Evolutionary conservation across 106 monocot genomes (phyloP).

Genomic region (Dendrobium catenatum): DNA sequence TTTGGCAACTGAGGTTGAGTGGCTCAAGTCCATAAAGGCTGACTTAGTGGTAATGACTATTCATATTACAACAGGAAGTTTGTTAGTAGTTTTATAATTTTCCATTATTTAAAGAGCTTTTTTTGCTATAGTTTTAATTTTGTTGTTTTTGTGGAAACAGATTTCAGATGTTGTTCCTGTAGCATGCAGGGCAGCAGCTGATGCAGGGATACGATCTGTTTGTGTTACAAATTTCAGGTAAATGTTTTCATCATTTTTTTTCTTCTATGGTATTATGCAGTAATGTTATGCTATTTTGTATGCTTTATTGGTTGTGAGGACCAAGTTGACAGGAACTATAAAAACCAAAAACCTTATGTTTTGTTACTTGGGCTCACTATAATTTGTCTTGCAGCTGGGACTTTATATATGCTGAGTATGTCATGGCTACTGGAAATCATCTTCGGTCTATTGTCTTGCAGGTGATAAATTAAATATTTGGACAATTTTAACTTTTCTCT

Average conservation of each 20-base stretch:
- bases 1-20: conserved; percentile 68
- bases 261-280: neutral
- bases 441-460: conserved; percentile 88
- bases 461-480: conserved; percentile 19
- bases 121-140: neutral
- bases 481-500: no score
- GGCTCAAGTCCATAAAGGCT: conserved; percentile 74
- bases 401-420: conserved; percentile 90
- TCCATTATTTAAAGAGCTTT: no score
- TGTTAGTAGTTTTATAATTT: no score
- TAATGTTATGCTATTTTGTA: neutral
- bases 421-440: conserved; percentile 68
- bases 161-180: conserved; percentile 93
- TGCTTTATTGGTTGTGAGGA: neutral
- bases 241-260: neutral
- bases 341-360: neutral
- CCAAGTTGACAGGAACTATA: neutral
- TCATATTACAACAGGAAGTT: no score
- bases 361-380: neutral
- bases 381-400: conserved; percentile 65
- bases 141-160: conserved; percentile 19
- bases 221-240: conserved; percentile 92
- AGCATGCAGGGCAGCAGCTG: conserved; percentile 72
- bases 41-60: conserved; percentile 55
- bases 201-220: conserved; percentile 77